Conservation (phyloP, 257 asterid species). For the Rubia yunnanensis region DNA sequence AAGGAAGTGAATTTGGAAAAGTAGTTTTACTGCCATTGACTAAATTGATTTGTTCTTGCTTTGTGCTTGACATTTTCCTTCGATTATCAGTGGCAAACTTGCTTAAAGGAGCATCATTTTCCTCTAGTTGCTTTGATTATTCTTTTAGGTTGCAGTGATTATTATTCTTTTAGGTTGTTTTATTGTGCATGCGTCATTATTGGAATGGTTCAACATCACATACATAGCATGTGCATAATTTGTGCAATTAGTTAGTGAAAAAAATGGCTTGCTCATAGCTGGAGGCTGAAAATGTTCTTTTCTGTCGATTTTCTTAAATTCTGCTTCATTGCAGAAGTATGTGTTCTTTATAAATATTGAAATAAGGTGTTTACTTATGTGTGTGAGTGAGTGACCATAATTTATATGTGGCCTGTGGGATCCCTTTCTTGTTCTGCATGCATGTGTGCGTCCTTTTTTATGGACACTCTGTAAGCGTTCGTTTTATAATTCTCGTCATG, state of each 20-base stretch:
- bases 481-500: background rate
- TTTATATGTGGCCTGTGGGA: no score
- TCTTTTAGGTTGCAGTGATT: background rate
- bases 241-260: background rate
- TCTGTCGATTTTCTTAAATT: background rate
- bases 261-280: background rate
- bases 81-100: background rate
- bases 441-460: background rate
- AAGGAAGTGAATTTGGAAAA: background rate
- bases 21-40: background rate
- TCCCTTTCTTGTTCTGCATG: no score
- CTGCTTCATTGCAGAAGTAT: background rate
- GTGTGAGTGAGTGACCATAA: background rate
- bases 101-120: background rate
- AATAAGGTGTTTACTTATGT: background rate
- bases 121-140: background rate
- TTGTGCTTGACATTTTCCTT: background rate
- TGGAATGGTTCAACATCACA: background rate
- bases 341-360: background rate
- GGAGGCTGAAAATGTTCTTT: background rate
- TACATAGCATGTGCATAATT: background rate
- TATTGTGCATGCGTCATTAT: background rate
- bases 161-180: background rate
- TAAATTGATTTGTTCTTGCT: background rate
- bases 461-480: background rate